Evolutionary conservation across 2,329 filamentous ascomycete genomes (phyloP), one percentile per base, ranked within the genome.

Genomic region (Epichloe bromicola): DNA sequence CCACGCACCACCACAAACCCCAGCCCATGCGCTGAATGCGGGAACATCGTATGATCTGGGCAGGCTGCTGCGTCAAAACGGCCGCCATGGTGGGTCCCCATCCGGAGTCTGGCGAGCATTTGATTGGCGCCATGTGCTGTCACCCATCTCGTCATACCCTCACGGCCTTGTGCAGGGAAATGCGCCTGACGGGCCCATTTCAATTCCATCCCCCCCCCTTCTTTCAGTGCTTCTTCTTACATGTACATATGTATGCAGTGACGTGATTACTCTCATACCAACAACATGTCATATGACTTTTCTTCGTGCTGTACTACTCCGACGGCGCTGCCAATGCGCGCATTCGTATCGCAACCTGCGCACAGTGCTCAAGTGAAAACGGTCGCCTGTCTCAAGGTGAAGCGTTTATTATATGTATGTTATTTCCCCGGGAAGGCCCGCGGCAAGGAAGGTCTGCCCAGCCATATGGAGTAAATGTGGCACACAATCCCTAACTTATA

Each of bases 11-110:
- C 15, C 43, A 45, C 26, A 2, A 34, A 49, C 34, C 38, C 45
- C 42, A 52, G 37, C 51, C 51, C 56, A 55, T 54, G 54, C 53
- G 55, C 53, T 55, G 41, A 33, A 26, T 44, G 41, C 49, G 47
- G 47, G 43, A 44, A 48, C 43, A 54, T 54, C 52, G 40, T 54
- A 54, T 39, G 52, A 54, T 54, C 42, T 48, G 44, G 52, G 46
- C 47, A 49, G 20, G 43, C 50, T 33, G 50, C 43, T 41, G 46
- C 42, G 39, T 48, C 49, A 51, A 43, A 39, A 43, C 17, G 15
- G 14, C 39, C 43, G 34, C 45, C 44, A 41, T 23, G 48, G 51
- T 53, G 51, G 48, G 30, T 12, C 51, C 45, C 5, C 2, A 19
- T 43, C 19, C n/a, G 47, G 38, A 33, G 19, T n/a, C n/a, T 36